Evolutionary conservation across 2,329 filamentous ascomycete species (phyloP).

Genomic region (Pezicula rhizophila): DNA sequence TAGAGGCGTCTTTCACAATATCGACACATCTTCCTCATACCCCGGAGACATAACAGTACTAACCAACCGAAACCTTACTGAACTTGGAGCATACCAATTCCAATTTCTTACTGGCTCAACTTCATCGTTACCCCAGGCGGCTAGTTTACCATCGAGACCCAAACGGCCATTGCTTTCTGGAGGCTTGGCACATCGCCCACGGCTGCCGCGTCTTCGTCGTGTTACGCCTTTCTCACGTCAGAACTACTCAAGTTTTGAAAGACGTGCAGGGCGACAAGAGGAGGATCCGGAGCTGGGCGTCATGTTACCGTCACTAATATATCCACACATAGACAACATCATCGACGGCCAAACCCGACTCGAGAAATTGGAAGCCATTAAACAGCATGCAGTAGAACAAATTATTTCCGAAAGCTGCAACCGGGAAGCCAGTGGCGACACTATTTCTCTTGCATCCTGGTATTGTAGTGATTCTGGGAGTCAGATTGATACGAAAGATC

Average conservation of each 20-base stretch:
- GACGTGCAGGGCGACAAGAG: not conserved
- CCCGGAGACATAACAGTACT: not conserved
- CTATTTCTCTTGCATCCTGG: constrained; percentile 8
- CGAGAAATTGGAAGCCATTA: not conserved
- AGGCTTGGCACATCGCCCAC: constrained; percentile 3
- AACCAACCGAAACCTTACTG: constrained; percentile 5
- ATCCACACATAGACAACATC: not conserved
- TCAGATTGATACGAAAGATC: not conserved
- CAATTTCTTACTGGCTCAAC: not conserved
- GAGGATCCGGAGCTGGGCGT: not conserved
- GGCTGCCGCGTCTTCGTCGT: constrained; percentile 8
- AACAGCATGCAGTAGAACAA: not conserved
- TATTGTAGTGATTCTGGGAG: not conserved
- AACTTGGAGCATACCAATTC: constrained; percentile 1
- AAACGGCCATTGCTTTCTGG: not conserved
- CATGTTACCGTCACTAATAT: not conserved
- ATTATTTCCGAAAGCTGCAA: not conserved
- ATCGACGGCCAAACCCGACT: not conserved
- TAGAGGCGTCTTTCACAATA: constrained; percentile 18
- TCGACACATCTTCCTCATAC: constrained; percentile 2
- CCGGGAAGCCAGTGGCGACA: constrained; percentile 5
- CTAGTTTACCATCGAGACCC: constrained; percentile 9
- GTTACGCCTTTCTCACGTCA: constrained; percentile 11
- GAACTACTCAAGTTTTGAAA: constrained; percentile 6
- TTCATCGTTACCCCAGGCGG: not conserved